Evolutionary conservation across 257 asterid genomes (phyloP), one percentile per base, ranked within the genome.

Genomic region (Nemophila menziesii): DNA sequence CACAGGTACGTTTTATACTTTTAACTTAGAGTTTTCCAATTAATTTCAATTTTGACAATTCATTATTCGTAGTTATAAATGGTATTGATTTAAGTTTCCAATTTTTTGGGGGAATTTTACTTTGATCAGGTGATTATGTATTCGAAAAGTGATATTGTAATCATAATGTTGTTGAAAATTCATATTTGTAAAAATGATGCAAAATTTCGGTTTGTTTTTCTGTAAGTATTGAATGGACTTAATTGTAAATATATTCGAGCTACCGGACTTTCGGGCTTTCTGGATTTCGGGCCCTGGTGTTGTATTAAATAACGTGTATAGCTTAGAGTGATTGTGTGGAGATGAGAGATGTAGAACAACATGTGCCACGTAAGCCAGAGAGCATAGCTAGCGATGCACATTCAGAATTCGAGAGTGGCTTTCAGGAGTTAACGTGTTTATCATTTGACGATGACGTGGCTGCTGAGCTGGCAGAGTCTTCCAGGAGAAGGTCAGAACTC

Each of bases 401-500:
- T 40, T 69, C 84, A 0, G 99, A 75, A 43, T 85, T 82, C 15
- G 94, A 86, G 69, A 81, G 93, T 72, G 86, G 92, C 44, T 70
- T 78, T 63, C 96, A 85, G 74, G 99, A 79, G 68, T 62, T 81
- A 46, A 70, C 82, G 93, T 68, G 74, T 39, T 94, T 94, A 11
- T 79, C 71, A 59, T 85, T 85, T 59, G 99, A 85, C 18, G 94
- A 85, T 46, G 97, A 74, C 21, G 93, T 74, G 7, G 93, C 73
- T 27, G 85, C 74, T n/a, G 95, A 89, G 14, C 95, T 73, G 55
- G 85, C 83, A 45, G 75, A 73, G 4, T 62, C 92, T 44, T 67
- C 93, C 74, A 68, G 95, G 70, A 73, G 94, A 61, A 71, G 97
- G 77, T 80, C 97, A 2, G 92, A 84, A 62, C 92, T 80, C 20